Percentiles rank a stretch among this genome's conserved stretches.
These are phyloP conservation scores for Cutaneotrichosporon cavernicola DNA, from an alignment of 1,284 basidiomycete species.

Conservation along the genomic window DNA sequence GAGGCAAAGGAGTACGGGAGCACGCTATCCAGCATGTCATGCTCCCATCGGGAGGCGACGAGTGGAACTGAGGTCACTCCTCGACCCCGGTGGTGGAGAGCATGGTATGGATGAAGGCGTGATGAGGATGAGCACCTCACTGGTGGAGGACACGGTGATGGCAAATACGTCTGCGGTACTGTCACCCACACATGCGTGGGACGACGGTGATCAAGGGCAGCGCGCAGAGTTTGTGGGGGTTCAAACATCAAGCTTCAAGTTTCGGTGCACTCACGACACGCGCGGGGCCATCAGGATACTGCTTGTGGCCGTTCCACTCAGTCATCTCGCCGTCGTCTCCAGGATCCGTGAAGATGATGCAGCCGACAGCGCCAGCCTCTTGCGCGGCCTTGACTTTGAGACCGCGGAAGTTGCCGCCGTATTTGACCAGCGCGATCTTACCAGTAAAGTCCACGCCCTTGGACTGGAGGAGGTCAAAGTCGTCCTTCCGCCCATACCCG, in stretches of 20 bases:
- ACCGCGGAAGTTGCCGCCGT: conserved; percentile 78
- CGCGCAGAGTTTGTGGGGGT: too few species aligned
- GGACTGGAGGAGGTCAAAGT: conserved; percentile 65
- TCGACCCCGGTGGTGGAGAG: too few species aligned
- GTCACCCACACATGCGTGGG: too few species aligned
- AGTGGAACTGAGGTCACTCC: too few species aligned
- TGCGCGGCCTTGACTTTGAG: conserved; percentile 66
- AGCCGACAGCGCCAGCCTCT: conserved; percentile 68
- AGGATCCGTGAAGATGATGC: conserved; percentile 80
- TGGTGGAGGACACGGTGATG: too few species aligned
- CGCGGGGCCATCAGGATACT: conserved; percentile 83
- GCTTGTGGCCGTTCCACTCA: conserved; percentile 69
- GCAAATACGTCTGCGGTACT: too few species aligned
- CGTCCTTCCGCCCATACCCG: conserved; percentile 74
- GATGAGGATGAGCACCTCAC: too few species aligned
- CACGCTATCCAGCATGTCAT: too few species aligned
- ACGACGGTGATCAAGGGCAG: too few species aligned
- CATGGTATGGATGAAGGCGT: too few species aligned
- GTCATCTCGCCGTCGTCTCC: conserved; percentile 83
- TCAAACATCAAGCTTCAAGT: too few species aligned
- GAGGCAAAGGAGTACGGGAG: background rate
- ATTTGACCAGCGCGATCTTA: conserved; percentile 79
- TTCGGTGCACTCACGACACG: conserved; percentile 57
- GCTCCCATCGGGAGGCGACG: too few species aligned
- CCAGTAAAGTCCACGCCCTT: conserved; percentile 71